These are phyloP conservation scores for Xylaria multiplex DNA, from an alignment of 2,329 filamentous ascomycete species.

Conservation along the genomic window DNA sequence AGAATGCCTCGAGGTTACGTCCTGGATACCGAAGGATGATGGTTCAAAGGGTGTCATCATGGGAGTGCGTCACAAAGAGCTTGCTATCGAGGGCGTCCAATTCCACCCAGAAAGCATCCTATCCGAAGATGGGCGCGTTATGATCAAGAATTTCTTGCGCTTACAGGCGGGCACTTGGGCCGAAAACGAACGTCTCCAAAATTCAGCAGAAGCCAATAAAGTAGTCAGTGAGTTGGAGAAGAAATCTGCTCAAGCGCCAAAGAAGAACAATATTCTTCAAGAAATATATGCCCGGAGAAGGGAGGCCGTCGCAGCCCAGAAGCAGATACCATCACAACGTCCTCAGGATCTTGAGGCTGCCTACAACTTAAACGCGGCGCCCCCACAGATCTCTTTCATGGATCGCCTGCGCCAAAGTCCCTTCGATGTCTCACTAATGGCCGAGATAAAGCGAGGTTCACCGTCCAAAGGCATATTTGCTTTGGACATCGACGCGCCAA, in stretches of 20 bases:
- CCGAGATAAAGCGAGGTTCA: conserved; percentile 95
- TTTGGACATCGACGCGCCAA: conserved; percentile 84
- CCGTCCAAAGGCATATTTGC: conserved; percentile 97
- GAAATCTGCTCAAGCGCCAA: conserved; percentile 52
- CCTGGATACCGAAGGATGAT: conserved; percentile 83
- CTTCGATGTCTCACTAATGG: conserved; percentile 92
- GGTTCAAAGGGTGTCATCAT: conserved; percentile 89
- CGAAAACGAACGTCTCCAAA: conserved; percentile 73
- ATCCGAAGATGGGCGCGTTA: conserved; percentile 84
- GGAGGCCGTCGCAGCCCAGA: conserved; percentile 80
- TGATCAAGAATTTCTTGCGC: conserved; percentile 91
- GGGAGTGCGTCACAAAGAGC: conserved; percentile 93
- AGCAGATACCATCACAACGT: conserved; percentile 84
- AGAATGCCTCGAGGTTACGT: conserved; percentile 85
- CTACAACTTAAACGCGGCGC: conserved; percentile 85
- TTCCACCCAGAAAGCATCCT: conserved; percentile 98
- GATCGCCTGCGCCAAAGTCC: conserved; percentile 82
- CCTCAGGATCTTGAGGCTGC: conserved; percentile 85
- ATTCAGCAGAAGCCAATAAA: conserved; percentile 49
- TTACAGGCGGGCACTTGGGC: conserved; percentile 93
- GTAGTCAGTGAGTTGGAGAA: conserved; percentile 44
- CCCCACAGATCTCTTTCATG: conserved; percentile 83
- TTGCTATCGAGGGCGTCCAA: conserved; percentile 92
- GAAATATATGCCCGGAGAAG: conserved; percentile 88
- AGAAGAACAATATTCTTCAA: conserved; percentile 87